Evolutionary conservation across 306 rosid species (phyloP), one percentile per base, ranked within the genome.

Genomic region (Biancaea sappan): DNA sequence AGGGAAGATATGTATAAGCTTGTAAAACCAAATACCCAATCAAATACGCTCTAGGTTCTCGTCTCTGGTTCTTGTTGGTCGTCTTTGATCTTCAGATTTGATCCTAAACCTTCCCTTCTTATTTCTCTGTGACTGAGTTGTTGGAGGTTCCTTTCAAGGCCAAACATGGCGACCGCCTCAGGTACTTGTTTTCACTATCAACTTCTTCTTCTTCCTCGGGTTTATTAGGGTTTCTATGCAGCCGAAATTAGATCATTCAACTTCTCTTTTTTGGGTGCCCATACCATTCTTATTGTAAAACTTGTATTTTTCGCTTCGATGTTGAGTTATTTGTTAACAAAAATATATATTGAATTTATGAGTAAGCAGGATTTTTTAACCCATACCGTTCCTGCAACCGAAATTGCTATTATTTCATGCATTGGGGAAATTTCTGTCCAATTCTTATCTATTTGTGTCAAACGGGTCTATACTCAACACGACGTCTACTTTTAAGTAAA

Each of bases 91-190:
- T 37, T 25, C 28, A 8, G 52, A 22, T 2, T 56, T 34, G 24
- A 21, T 15, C 21, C 11, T 26, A 19, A 18, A 9, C 24, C 24
- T 15, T 7, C 3, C 6, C 41, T 29, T 29, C 65, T 7, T 6
- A 8, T 31, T 6, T 59, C 8, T 22, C 64, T 19, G 21, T 32
- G 4, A 4, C 56, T 32, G 37, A 31, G 18, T 16, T 59, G 9
- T 16, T 31, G 37, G 11, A 57, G 32, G 34, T 54, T 25, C 18
- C 34, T 6, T 54, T 54, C 4, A 16, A 2, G 5, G 15, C 56
- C 24, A 47, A 35, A 65, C 41, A 74, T 74, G 79, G 79, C 79
- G 12, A 74, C 72, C 13, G 72, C 79, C 8, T 74, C 79, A 74
- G 79, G 79, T 51, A 50, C 18, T 1, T 18, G 6, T 15, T 60